Evolutionary conservation across 2,329 filamentous ascomycete genomes (phyloP).

Genomic region (Pseudogymnoascus sp.): DNA sequence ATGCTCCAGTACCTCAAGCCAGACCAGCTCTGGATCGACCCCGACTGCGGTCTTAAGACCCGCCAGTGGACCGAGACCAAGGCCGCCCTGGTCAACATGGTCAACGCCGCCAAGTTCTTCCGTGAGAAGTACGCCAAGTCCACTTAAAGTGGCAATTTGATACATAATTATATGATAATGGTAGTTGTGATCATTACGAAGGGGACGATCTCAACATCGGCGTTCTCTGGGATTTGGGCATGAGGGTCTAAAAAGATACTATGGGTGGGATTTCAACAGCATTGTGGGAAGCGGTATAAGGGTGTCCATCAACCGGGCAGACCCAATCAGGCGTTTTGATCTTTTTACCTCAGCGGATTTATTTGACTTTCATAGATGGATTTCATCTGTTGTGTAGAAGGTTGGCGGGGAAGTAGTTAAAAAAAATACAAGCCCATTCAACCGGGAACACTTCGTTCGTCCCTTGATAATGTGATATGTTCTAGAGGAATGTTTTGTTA

Average conservation of each 20-base stretch:
- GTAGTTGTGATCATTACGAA: conserved; percentile 12
- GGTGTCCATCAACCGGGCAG: conserved; percentile 5
- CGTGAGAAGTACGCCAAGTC: conserved; percentile 76
- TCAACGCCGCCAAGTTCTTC: conserved; percentile 96
- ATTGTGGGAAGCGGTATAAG: conserved; percentile 7
- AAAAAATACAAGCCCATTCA: conserved; percentile 9
- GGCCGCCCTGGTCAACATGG: conserved; percentile 91
- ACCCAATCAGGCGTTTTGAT: conserved; percentile 1
- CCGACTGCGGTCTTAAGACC: conserved; percentile 98
- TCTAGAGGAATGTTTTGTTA: neutral
- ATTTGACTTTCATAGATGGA: conserved; percentile 8
- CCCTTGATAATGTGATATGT: neutral
- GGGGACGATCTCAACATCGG: conserved; percentile 44
- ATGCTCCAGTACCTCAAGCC: conserved; percentile 97
- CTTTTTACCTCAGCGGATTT: conserved; percentile 5
- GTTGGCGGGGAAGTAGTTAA: conserved; percentile 3
- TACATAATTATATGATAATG: conserved; percentile 3
- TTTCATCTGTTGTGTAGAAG: conserved; percentile 8
- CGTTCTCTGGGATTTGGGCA: conserved; percentile 27
- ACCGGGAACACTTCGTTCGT: neutral
- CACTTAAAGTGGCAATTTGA: conserved; percentile 16
- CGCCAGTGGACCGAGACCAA: conserved; percentile 98
- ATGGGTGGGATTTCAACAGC: conserved; percentile 10
- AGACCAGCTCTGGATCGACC: conserved; percentile 99
- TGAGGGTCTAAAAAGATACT: conserved; percentile 23